Conservation (phyloP, 306 rosid genomes). For the Canavalia ensiformis region DNA sequence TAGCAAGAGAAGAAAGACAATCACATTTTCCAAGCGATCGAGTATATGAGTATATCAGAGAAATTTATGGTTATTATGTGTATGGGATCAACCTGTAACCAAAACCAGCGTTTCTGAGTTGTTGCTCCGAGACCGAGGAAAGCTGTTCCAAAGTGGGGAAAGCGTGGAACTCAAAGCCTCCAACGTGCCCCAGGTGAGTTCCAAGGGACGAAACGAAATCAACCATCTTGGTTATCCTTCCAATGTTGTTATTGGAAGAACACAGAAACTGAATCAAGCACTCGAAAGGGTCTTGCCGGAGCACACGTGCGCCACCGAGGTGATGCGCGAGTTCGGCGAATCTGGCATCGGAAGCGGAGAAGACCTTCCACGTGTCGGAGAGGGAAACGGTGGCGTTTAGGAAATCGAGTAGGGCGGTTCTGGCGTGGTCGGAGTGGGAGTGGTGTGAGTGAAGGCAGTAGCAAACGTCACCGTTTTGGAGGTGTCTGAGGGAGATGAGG, state of each 20-base stretch:
- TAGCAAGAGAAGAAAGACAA: constrained; percentile 39
- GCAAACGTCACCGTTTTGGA: constrained; percentile 72
- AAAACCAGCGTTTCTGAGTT: constrained; percentile 88
- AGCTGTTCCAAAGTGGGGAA: constrained; percentile 77
- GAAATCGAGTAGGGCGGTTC: constrained; percentile 66
- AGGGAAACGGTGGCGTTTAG: constrained; percentile 78
- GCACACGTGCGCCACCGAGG: constrained; percentile 83
- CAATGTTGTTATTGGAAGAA: constrained; percentile 87
- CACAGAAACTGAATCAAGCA: constrained; percentile 92
- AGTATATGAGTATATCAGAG: not conserved
- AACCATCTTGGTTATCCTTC: constrained; percentile 92
- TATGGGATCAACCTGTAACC: constrained; percentile 72
- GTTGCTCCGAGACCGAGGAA: constrained; percentile 68
- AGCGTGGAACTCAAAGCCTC: constrained; percentile 69
- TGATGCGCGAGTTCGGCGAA: constrained; percentile 69
- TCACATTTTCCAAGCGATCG: not conserved
- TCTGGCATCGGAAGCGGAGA: constrained; percentile 72
- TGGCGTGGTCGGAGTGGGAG: constrained; percentile 50
- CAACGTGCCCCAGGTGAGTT: constrained; percentile 65
- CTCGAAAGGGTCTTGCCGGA: constrained; percentile 92
- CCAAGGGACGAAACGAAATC: constrained; percentile 83
- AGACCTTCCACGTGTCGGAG: constrained; percentile 69
- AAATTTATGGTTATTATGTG: not conserved
- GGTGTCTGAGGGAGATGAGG: constrained; percentile 80
- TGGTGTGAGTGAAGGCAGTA: constrained; percentile 64